Base-by-base conservation (phyloP, 2,329 filamentous ascomycete species). In the Colletotrichum sp. region DNA sequence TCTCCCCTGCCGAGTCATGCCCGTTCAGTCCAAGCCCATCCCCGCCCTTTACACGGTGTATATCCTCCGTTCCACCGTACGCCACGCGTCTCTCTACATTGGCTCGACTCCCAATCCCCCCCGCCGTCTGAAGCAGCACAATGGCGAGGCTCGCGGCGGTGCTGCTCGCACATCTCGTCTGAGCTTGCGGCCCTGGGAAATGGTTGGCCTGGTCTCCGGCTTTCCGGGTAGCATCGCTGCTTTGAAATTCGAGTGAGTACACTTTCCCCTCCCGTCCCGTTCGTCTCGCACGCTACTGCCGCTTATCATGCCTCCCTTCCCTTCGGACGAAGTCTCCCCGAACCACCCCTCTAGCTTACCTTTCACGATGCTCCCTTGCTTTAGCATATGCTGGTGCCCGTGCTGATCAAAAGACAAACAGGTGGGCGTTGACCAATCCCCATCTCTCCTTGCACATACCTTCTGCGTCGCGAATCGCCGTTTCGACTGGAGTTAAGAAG, bases 21-120 rank as follows among this genome's bases (percentile, higher is more conserved):
- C 85, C 15, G 81, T 83, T 43, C 79, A 86, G 62, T 77, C 83
- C 26, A 91, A 88, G 79, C 92, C 89, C 1, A 95, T 98, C 26
- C 96, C 96, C 12, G 93, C 96, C 2, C 93, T 98, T 78, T 98
- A 98, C 82, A 95, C 95, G 79, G 97, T 97, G 82, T 98, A 99
- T 83, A 91, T 98, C 18, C 91, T 98, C 43, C 94, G 96, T 24
- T 98, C 96, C 0, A 96, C 93, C 1, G 89, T 96, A 12, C 90
- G 91, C 61, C 92, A 92, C 81, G 89, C 90, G 32, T 92, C 90
- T 4, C 89, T 96, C 32, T 99, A 99, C 84, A 94, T 98, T 70
- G 97, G 97, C 69, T 98, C 95, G 58, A 98, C 97, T 1, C 96
- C 96, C 0, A 93, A 98, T 81, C 96, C 97, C 56, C 92, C 93